phyloP scores from a whole-genome alignment of 768 basidiomycete species.

The Leccinum variicolor region DNA sequence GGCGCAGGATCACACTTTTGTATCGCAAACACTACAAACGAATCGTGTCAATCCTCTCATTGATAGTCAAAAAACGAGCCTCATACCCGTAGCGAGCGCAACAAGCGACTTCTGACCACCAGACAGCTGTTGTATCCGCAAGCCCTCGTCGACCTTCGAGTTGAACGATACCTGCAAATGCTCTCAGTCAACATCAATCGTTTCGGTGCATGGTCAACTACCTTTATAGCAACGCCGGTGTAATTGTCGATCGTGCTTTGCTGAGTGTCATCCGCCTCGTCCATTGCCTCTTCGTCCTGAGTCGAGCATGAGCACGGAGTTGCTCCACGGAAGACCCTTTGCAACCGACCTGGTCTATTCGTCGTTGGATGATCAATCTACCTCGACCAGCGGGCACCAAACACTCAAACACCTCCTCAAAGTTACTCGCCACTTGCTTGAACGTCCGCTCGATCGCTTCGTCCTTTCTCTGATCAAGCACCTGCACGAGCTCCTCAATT shows the following conservation, averaged over 20 bases:
- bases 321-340: background rate
- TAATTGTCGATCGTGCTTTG: constrained; percentile 87
- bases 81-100: constrained; percentile 83
- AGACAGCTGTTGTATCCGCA: constrained; percentile 94
- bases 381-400: constrained; percentile 94
- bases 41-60: constrained; percentile 1
- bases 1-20: constrained; percentile 99
- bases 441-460: constrained; percentile 99
- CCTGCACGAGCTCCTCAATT: constrained; percentile 90
- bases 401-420: constrained; percentile 95
- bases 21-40: constrained; percentile 84
- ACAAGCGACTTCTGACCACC: constrained; percentile 98
- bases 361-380: constrained; percentile 85
- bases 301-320: background rate
- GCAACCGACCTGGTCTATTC: constrained; percentile 69
- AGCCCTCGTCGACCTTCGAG: constrained; percentile 94
- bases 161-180: constrained; percentile 90
- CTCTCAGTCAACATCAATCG: background rate
- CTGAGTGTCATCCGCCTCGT: constrained; percentile 70
- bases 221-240: constrained; percentile 95
- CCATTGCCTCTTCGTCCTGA: constrained; percentile 66
- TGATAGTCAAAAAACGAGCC: background rate
- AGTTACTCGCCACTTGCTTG: constrained; percentile 96
- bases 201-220: constrained; percentile 21
- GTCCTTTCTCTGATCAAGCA: constrained; percentile 95